Conservation (phyloP, 2,329 filamentous ascomycete species). For the Ilyonectria destructans region DNA sequence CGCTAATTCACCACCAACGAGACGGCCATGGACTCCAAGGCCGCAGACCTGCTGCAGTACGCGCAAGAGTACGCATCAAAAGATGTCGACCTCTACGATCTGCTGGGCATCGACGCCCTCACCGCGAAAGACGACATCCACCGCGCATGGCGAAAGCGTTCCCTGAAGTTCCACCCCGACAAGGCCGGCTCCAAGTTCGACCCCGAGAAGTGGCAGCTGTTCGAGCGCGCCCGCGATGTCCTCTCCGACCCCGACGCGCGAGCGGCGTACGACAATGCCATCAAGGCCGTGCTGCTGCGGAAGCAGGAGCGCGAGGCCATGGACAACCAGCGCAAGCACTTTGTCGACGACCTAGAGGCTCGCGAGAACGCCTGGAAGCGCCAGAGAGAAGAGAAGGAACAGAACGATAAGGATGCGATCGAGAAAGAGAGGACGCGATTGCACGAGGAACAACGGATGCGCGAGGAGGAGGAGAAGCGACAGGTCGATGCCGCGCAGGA, state of each 20-base stretch:
- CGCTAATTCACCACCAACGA: constrained; percentile 8
- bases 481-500: constrained; percentile 58
- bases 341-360: constrained; percentile 90
- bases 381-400: constrained; percentile 66
- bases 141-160: constrained; percentile 87
- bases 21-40: constrained; percentile 54
- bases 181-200: constrained; percentile 85
- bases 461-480: constrained; percentile 56
- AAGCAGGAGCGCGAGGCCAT: constrained; percentile 81
- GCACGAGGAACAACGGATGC: constrained; percentile 57
- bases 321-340: constrained; percentile 79
- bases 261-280: constrained; percentile 83
- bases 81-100: constrained; percentile 83
- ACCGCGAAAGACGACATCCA: constrained; percentile 82
- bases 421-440: constrained; percentile 58
- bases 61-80: constrained; percentile 74
- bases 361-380: constrained; percentile 79
- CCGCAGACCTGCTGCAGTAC: constrained; percentile 67
- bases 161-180: constrained; percentile 94
- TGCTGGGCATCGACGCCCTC: constrained; percentile 78
- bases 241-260: constrained; percentile 81
- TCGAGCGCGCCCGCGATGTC: constrained; percentile 90
- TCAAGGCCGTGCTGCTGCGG: constrained; percentile 80
- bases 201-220: constrained; percentile 85
- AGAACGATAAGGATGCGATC: constrained; percentile 53